Conservation (phyloP, 495 filamentous ascomycete species). For the Aspergillus steynii region DNA sequence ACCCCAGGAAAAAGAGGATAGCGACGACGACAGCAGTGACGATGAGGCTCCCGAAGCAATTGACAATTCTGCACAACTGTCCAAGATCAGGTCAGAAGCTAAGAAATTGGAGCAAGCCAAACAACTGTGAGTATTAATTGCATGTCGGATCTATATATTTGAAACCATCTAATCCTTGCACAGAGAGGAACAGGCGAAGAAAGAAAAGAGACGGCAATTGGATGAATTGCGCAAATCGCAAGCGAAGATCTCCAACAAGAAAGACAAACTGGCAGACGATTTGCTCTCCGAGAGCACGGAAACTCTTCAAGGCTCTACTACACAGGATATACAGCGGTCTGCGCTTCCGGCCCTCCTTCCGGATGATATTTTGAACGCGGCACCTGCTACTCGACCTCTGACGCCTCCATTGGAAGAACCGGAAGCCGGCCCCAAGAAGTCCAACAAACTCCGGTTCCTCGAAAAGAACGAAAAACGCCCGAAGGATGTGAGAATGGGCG, state of each 20-base stretch:
- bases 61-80: constrained; percentile 43
- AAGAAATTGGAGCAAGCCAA: constrained; percentile 39
- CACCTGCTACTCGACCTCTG: constrained; percentile 40
- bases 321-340: constrained; percentile 37
- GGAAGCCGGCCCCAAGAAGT: constrained; percentile 29
- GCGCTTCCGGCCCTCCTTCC: constrained; percentile 52
- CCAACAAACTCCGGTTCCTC: constrained; percentile 52
- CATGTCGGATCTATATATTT: not conserved
- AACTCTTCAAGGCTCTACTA: constrained; percentile 44
- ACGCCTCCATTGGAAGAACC: constrained; percentile 37
- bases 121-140: constrained; percentile 34
- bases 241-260: constrained; percentile 40
- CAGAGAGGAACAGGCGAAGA: constrained; percentile 46
- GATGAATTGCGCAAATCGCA: constrained; percentile 50
- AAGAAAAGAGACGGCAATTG: constrained; percentile 49
- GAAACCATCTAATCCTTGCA: constrained; percentile 18
- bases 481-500: constrained; percentile 55
- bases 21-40: constrained; percentile 39
- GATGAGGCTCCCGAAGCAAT: constrained; percentile 56
- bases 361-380: constrained; percentile 52
- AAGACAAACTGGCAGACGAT: constrained; percentile 33
- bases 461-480: constrained; percentile 51
- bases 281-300: constrained; percentile 41
- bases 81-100: constrained; percentile 42
- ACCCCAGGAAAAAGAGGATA: constrained; percentile 27